A percentile compares a stretch with the other conserved stretches of the same genome.
Conservation (phyloP, 345 rosid genomes). For the Salix suchowensis region DNA sequence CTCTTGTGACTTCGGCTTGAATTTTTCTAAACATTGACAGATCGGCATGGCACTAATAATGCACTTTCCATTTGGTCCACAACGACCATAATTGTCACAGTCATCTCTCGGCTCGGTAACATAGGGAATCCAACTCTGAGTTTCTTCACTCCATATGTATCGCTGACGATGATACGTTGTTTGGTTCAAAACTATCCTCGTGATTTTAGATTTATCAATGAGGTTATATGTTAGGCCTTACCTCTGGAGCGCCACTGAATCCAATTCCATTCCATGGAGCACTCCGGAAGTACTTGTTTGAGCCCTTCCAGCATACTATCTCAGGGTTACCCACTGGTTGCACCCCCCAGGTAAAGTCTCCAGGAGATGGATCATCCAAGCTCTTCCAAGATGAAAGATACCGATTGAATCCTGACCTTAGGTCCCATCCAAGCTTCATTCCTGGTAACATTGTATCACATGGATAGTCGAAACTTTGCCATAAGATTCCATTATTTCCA, state of each 20-base stretch:
- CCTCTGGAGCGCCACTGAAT: not conserved
- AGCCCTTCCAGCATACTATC: not conserved
- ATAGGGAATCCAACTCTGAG: not conserved
- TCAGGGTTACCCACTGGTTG: not conserved
- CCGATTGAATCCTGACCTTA: not conserved
- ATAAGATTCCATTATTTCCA: not conserved
- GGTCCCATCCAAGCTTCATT: not conserved
- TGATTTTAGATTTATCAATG: not conserved
- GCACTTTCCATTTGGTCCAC: constrained; percentile 12
- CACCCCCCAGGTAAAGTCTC: constrained; percentile 2
- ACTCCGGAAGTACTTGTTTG: not conserved
- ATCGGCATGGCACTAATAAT: not conserved
- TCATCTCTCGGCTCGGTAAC: not conserved
- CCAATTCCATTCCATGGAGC: constrained; percentile 18
- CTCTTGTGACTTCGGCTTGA: not conserved
- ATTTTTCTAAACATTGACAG: constrained; percentile 8
- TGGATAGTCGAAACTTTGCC: not conserved
- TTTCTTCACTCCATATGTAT: not conserved
- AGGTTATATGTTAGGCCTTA: constrained; percentile 1
- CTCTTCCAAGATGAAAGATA: constrained; percentile 2
- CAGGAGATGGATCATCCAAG: constrained; percentile 8
- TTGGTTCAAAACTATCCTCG: constrained; percentile 6
- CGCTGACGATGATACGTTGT: not conserved
- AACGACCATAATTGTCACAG: constrained; percentile 2
- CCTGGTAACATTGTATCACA: not conserved